These are phyloP conservation scores for Mrakia frigida DNA, from an alignment of 768 basidiomycete genomes.

Conservation along the genomic window DNA sequence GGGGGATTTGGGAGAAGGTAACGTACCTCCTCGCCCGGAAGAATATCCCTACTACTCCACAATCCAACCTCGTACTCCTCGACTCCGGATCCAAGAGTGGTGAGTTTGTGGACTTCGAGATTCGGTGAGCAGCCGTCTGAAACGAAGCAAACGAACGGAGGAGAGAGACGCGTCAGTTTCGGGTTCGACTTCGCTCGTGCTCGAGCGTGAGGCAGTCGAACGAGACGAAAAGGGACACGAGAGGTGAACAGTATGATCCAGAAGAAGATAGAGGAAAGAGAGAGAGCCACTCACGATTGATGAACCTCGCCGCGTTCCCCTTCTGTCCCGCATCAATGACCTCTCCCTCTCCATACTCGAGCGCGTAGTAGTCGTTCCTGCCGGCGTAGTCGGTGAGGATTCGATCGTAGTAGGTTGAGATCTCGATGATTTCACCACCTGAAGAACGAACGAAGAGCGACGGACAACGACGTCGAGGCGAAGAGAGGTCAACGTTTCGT, in stretches of 20 bases:
- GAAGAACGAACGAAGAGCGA: too few relatives aligned
- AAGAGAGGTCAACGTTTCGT: too few relatives aligned
- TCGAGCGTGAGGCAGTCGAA: background rate
- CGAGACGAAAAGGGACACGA: background rate
- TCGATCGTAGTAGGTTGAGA: constrained; percentile 42
- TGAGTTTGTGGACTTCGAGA: constrained; percentile 44
- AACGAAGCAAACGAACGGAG: background rate
- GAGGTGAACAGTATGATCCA: too few relatives aligned
- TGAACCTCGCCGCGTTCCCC: constrained; percentile 47
- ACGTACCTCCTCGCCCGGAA: constrained; percentile 43
- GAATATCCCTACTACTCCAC: constrained; percentile 45
- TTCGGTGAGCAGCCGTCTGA: constrained; percentile 43
- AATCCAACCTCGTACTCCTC: constrained; percentile 47
- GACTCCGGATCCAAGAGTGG: constrained; percentile 41
- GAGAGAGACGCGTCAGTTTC: background rate
- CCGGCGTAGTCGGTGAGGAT: constrained; percentile 40
- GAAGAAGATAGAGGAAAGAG: background rate
- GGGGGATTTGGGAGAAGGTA: background rate
- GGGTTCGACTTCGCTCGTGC: too few relatives aligned
- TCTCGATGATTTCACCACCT: constrained; percentile 38
- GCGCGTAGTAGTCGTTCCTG: constrained; percentile 44
- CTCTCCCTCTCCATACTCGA: constrained; percentile 47
- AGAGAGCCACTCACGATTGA: constrained; percentile 41
- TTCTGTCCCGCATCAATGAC: constrained; percentile 46
- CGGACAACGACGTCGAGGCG: background rate